Evolutionary conservation across 768 basidiomycete genomes (phyloP).

Genomic region (Kwoniella newhampshirensis): DNA sequence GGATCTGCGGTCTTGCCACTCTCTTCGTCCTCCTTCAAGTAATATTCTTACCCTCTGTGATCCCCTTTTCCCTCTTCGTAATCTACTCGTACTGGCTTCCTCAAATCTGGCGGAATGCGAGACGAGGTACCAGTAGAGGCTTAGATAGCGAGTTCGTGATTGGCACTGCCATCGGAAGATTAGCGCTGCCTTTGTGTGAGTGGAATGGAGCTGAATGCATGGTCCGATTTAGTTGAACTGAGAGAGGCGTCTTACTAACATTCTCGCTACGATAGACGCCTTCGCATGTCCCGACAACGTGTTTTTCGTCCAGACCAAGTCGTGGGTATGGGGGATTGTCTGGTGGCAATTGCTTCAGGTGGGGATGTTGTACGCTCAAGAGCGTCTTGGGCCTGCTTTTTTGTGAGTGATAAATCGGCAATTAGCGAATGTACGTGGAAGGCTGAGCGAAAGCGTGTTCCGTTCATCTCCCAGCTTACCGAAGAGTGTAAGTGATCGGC

Average conservation of each 20-base stretch:
- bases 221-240: slow-evolving; percentile 6
- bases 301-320: slow-evolving; percentile 73
- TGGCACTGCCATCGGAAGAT: slow-evolving; percentile 70
- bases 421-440: background rate
- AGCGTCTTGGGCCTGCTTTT: slow-evolving; percentile 73
- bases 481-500: slow-evolving; percentile 63
- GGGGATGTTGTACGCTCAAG: slow-evolving; percentile 67
- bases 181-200: slow-evolving; percentile 75
- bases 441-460: too few species aligned
- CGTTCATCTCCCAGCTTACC: slow-evolving; percentile 64
- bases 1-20: slow-evolving; percentile 67
- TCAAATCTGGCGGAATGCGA: slow-evolving; percentile 75
- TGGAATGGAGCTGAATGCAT: too few species aligned
- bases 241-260: background rate
- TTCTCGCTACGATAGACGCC: slow-evolving; percentile 65
- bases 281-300: slow-evolving; percentile 81
- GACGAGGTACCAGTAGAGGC: slow-evolving; percentile 69
- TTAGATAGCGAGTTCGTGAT: slow-evolving; percentile 69
- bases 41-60: slow-evolving; percentile 65
- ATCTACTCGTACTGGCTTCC: slow-evolving; percentile 84
- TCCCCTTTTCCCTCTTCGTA: slow-evolving; percentile 65
- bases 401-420: slow-evolving; percentile 57
- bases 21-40: slow-evolving; percentile 69
- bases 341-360: slow-evolving; percentile 66
- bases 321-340: slow-evolving; percentile 66